Conservation (phyloP, 2,329 filamentous ascomycete species). For the Xylaria sp. region DNA sequence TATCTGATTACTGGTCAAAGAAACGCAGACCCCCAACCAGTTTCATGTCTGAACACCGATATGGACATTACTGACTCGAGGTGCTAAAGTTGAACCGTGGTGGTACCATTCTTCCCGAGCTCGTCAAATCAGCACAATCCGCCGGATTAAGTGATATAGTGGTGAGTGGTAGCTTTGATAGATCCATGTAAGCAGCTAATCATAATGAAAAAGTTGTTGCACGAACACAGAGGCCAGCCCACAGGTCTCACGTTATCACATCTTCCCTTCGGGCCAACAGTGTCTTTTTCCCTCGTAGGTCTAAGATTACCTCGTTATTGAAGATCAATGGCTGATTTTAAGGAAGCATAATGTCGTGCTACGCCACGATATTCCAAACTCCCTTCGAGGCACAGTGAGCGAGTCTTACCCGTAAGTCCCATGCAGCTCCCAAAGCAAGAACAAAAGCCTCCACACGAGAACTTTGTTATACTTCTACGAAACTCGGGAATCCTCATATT, state of each 20-base stretch:
- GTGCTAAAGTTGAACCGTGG: conserved; percentile 77
- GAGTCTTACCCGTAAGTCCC: conserved; percentile 72
- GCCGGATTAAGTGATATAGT: conserved; percentile 86
- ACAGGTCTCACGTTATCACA: conserved; percentile 86
- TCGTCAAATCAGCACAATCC: conserved; percentile 83
- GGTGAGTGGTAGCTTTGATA: conserved; percentile 14
- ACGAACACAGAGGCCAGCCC: conserved; percentile 78
- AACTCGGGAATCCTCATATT: neutral
- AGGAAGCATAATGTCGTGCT: conserved; percentile 83
- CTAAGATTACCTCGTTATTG: neutral
- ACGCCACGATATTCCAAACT: conserved; percentile 90
- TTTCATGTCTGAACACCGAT: neutral
- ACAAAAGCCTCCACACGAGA: neutral
- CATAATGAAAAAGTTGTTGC: conserved; percentile 64
- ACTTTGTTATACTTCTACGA: neutral
- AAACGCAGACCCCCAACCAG: neutral
- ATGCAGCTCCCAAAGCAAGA: neutral
- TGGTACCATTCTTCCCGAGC: conserved; percentile 85
- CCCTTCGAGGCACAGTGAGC: conserved; percentile 77
- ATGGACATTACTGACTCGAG: neutral
- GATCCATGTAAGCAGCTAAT: neutral
- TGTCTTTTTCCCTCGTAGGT: conserved; percentile 78
- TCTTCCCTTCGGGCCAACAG: conserved; percentile 81
- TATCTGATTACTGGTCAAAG: neutral
- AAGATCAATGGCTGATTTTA: conserved; percentile 10